A percentile compares a stretch with the other conserved stretches of the same genome.
Conservation (phyloP, 2,329 filamentous ascomycete genomes). For the Aspergillus costaricaensis region DNA sequence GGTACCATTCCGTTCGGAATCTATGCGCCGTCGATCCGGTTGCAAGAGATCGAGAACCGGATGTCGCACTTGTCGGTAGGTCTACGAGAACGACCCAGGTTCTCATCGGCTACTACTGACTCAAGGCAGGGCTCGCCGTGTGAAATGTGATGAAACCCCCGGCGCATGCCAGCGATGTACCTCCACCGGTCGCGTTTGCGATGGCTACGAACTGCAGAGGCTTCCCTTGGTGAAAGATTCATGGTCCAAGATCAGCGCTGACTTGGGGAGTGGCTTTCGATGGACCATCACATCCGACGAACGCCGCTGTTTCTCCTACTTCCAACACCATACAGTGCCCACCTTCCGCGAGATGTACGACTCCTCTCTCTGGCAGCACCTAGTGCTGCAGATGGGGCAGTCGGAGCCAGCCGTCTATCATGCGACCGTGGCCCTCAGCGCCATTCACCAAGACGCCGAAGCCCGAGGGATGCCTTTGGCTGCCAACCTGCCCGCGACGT, state of each 20-base stretch:
- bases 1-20: neutral
- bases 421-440: slow-evolving; percentile 10
- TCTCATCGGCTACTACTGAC: neutral
- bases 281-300: slow-evolving; percentile 27
- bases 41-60: neutral
- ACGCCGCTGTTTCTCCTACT: slow-evolving; percentile 19
- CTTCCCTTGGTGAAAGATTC: neutral
- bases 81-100: neutral
- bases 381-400: slow-evolving; percentile 10
- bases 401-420: slow-evolving; percentile 4
- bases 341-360: neutral
- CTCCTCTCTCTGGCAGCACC: slow-evolving; percentile 7
- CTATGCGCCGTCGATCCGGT: neutral
- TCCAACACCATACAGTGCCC: neutral
- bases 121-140: neutral
- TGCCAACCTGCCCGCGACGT: neutral
- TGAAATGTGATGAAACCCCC: slow-evolving; percentile 1
- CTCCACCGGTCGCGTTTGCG: neutral
- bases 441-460: neutral
- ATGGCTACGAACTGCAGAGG: slow-evolving; percentile 3
- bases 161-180: neutral
- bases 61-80: neutral
- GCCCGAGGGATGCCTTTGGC: neutral
- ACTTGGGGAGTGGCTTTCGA: neutral
- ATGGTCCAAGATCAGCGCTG: neutral